Evolutionary conservation across 306 rosid genomes (phyloP), one percentile per base, ranked within the genome.

Genomic region (Betula pendula): DNA sequence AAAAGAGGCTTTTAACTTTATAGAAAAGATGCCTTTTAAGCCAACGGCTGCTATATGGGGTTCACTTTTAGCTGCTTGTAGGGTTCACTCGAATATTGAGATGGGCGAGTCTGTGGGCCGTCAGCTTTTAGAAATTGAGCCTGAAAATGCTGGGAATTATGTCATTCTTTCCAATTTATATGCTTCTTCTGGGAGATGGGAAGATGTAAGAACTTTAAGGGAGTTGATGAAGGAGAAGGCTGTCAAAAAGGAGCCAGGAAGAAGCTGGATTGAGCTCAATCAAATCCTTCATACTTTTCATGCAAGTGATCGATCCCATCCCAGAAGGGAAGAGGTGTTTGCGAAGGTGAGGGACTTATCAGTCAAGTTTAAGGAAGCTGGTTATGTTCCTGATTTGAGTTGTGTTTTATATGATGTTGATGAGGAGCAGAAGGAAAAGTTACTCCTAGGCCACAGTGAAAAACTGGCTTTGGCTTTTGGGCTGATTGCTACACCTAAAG

Each of bases 131-230:
- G 83, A 90, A 78, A 78, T 95, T 74, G 97, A 95, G 79, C 95
- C 95, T 75, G 88, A 77, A 81, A 92, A 95, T 81, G 91, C 96
- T 25, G 98, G 96, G 62, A 92, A 95, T 78, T 90, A 92, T 55
- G 96, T 90, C 66, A 88, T 89, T 81, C 92, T 94, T 53, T 94
- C 97, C 58, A 92, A 94, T 84, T 71, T 92, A 59, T 90, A 90
- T 83, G 98, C 98, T 70, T 88, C 90, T 6, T 87, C 85, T 0
- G 93, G 97, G 79, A 92, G 90, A 87, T 94, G 97, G 98, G 98
- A 92, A 80, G 95, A 87, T 35, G 90, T 88, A 68, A 83, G 86
- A 75, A 83, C 81, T 44, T 29, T 88, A 63, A 89, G 98, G 85
- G 88, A 90, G 31, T 50, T 87, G 74, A 94, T 94, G 96, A 81